phyloP scores from a whole-genome alignment of 495 filamentous ascomycete genomes.

The Penicillium psychrofluorescens region DNA sequence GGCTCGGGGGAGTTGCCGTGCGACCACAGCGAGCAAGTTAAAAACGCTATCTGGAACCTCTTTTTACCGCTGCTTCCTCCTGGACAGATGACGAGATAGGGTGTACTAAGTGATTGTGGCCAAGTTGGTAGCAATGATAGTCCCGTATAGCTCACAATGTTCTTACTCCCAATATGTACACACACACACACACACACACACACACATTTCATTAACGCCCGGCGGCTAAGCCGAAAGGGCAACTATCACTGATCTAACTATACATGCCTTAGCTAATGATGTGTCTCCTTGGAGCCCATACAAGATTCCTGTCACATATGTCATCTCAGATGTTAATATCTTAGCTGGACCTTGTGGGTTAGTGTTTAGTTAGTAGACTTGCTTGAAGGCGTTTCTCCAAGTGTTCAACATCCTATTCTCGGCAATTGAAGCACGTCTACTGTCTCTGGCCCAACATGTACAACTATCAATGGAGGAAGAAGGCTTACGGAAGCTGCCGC shows the following conservation, averaged over 20 bases:
- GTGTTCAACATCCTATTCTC: constrained; percentile 17
- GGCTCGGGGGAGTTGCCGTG: too few relatives aligned
- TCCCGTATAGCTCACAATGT: too few relatives aligned
- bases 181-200: too few relatives aligned
- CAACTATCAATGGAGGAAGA: too few relatives aligned
- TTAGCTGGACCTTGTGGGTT: constrained; percentile 18
- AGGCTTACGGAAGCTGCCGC: too few relatives aligned
- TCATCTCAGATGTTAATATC: constrained; percentile 13
- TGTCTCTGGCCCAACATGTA: constrained; percentile 9
- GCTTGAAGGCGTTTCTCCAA: constrained; percentile 18
- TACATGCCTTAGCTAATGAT: constrained; percentile 8
- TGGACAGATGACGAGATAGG: too few relatives aligned
- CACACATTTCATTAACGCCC: constrained; percentile 29
- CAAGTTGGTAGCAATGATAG: too few relatives aligned
- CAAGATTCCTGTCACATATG: constrained; percentile 13
- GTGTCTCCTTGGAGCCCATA: constrained; percentile 19
- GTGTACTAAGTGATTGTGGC: too few relatives aligned
- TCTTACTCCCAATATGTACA: too few relatives aligned
- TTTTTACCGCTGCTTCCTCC: too few relatives aligned
- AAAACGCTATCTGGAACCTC: too few relatives aligned
- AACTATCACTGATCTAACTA: constrained; percentile 26
- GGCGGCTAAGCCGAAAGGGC: constrained; percentile 22
- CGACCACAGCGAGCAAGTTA: too few relatives aligned
- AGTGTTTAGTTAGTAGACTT: constrained; percentile 19
- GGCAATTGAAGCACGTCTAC: constrained; percentile 17